Evolutionary conservation across 805 yeast species (phyloP), one percentile per base, ranked within the genome.

Genomic region (Candida rishiriensis): DNA sequence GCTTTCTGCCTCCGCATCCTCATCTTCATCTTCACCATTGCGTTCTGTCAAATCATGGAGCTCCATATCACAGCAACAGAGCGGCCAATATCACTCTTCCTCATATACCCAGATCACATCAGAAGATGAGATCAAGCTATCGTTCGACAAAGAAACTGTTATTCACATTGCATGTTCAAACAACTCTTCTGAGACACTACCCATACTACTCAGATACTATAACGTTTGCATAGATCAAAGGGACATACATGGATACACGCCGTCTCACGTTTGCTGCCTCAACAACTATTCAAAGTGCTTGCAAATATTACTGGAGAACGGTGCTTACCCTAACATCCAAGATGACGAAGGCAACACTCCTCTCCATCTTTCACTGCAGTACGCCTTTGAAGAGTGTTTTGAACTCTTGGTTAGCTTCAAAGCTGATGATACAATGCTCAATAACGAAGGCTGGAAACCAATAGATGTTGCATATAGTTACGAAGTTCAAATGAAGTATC

Each of bases 331-430:
- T 38, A 81, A 85, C 52, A 60, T 79, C 4, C 81, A 79, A 43
- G 96, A 93, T 59, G 66, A 70, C 10, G 76, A 76, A 13, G 95
- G 93, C 1, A 86, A 88, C 57, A 82, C 95, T 2, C 88, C 96
- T 0, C 66, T 91, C 35, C 98, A 91, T 63, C 69, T 85, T 41
- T 95, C 97, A 0, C 74, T 87, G 52, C 83, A 84, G 43, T 78
- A 73, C 53, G 91, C 90, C 6, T 76, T 78, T 47, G 54, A 76
- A 13, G 75, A 75, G 39, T 80, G 86, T 38, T 63, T 80, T 48
- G 71, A 75, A 41, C 57, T 82, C 30, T 63, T 85, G 36, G 61
- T 83, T 0, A 68, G 66, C 14, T 68, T 76, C 29, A 70, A 73
- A 16, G 76, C 79, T 1, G 75, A 79, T 46, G 72, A 72, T 33